Percentiles rank a stretch among this genome's conserved stretches.
These are phyloP conservation scores for Saussurea involucrata DNA, from an alignment of 129 eudicot species.

Conservation along the genomic window DNA sequence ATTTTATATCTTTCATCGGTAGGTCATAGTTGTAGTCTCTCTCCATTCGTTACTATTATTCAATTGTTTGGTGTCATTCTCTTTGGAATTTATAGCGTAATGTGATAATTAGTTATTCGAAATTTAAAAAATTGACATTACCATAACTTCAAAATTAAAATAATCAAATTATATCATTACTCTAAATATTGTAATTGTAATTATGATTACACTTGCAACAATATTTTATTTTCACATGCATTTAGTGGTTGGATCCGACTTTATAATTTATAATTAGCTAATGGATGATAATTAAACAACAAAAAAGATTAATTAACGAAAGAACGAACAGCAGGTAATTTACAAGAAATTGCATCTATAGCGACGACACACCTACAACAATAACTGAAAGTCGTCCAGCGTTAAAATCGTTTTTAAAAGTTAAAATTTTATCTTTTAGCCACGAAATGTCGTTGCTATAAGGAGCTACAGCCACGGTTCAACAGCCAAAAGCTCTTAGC, in stretches of 20 bases:
- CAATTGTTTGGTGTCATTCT: neutral
- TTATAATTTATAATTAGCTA: neutral
- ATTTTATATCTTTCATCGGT: neutral
- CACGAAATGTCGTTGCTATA: no score
- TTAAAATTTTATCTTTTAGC: no score
- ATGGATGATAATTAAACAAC: neutral
- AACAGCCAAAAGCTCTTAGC: no score
- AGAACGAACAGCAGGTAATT: neutral
- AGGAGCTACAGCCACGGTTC: no score
- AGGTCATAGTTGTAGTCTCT: neutral
- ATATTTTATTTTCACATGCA: neutral
- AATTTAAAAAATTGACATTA: neutral
- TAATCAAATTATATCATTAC: neutral
- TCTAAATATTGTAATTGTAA: neutral
- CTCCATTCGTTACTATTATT: neutral
- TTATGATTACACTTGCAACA: neutral
- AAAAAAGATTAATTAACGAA: neutral
- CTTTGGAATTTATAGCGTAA: neutral
- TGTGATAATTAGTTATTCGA: neutral
- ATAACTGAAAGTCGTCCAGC: no score
- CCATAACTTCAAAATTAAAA: neutral
- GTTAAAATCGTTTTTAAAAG: no score
- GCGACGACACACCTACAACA: no score
- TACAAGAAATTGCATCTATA: no score
- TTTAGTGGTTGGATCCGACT: neutral